phyloP scores from a whole-genome alignment of 495 filamentous ascomycete species.

The Clavariopsis aquatica region DNA sequence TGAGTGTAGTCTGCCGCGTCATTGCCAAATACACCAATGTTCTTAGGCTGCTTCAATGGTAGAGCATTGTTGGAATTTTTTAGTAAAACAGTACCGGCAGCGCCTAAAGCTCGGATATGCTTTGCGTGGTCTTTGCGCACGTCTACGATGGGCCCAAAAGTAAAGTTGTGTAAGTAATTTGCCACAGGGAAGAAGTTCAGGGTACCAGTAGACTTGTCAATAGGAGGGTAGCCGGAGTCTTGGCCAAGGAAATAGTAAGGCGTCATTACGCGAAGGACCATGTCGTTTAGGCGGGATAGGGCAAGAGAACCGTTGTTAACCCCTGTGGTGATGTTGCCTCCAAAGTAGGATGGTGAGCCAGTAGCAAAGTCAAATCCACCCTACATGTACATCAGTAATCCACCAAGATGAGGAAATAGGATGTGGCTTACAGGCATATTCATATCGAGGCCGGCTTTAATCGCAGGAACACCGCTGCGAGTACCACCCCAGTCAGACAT shows the following conservation, averaged over 20 bases:
- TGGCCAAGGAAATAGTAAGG: conserved; percentile 43
- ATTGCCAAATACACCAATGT: conserved; percentile 63
- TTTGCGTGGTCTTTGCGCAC: conserved; percentile 54
- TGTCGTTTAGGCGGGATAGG: conserved; percentile 39
- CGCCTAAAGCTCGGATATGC: conserved; percentile 59
- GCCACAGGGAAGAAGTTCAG: conserved; percentile 26
- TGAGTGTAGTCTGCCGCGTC: conserved; percentile 53
- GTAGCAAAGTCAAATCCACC: conserved; percentile 36
- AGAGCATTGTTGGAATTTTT: conserved; percentile 61
- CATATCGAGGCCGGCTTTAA: conserved; percentile 42
- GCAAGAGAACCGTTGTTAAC: conserved; percentile 43
- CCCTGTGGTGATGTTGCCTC: conserved; percentile 38
- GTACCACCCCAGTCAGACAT: conserved; percentile 40
- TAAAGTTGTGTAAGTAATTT: conserved; percentile 19
- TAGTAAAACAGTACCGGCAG: conserved; percentile 60
- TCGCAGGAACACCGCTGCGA: conserved; percentile 33
- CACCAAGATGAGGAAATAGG: background rate
- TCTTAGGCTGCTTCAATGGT: conserved; percentile 54
- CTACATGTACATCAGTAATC: background rate
- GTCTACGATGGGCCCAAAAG: conserved; percentile 41
- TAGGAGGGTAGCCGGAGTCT: conserved; percentile 32
- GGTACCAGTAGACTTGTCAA: conserved; percentile 27
- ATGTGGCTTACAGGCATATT: conserved; percentile 36
- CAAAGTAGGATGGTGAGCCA: conserved; percentile 35
- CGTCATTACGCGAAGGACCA: conserved; percentile 44